Evolutionary conservation across 2,329 filamentous ascomycete species (phyloP).

Genomic region (Lasiodiplodia gonubiensis): DNA sequence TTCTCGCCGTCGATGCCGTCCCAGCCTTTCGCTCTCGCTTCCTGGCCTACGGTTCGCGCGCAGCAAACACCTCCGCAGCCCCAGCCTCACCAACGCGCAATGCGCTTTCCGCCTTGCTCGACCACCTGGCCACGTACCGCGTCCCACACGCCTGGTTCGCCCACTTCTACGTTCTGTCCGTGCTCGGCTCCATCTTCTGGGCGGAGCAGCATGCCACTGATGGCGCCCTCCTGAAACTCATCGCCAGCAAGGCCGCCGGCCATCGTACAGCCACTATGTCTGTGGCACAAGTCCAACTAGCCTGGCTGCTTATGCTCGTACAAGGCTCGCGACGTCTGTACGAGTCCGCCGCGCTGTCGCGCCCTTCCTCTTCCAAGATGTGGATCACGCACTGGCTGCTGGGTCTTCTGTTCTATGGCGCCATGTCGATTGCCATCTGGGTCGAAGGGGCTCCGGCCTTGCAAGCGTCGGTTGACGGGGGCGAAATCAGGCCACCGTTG

Average conservation of each 20-base stretch:
- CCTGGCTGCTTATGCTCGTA: slow-evolving; percentile 74
- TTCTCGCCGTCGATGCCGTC: slow-evolving; percentile 58
- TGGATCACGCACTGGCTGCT: slow-evolving; percentile 82
- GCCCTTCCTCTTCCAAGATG: slow-evolving; percentile 77
- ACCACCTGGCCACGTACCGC: slow-evolving; percentile 59
- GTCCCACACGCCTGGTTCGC: slow-evolving; percentile 90
- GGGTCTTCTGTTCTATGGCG: slow-evolving; percentile 77
- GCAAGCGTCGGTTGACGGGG: not conserved
- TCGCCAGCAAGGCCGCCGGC: slow-evolving; percentile 58
- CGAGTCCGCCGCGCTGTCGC: slow-evolving; percentile 65
- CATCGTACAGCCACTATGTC: slow-evolving; percentile 45
- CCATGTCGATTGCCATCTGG: slow-evolving; percentile 79
- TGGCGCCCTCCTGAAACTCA: slow-evolving; percentile 48
- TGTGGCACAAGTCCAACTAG: slow-evolving; percentile 69
- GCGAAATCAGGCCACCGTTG: not conserved
- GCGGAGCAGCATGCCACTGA: slow-evolving; percentile 63
- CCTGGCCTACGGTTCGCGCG: slow-evolving; percentile 65
- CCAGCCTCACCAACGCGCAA: slow-evolving; percentile 27
- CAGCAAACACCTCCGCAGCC: slow-evolving; percentile 33
- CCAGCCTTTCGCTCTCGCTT: slow-evolving; percentile 61
- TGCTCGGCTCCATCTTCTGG: slow-evolving; percentile 77
- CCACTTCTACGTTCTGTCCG: slow-evolving; percentile 81
- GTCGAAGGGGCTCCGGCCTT: slow-evolving; percentile 67
- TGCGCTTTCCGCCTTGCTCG: slow-evolving; percentile 46
- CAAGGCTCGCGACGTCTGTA: slow-evolving; percentile 78